These are phyloP conservation scores for Phytophthora vignae DNA, from an alignment of 352 stramenopile species.

Conservation along the genomic window DNA sequence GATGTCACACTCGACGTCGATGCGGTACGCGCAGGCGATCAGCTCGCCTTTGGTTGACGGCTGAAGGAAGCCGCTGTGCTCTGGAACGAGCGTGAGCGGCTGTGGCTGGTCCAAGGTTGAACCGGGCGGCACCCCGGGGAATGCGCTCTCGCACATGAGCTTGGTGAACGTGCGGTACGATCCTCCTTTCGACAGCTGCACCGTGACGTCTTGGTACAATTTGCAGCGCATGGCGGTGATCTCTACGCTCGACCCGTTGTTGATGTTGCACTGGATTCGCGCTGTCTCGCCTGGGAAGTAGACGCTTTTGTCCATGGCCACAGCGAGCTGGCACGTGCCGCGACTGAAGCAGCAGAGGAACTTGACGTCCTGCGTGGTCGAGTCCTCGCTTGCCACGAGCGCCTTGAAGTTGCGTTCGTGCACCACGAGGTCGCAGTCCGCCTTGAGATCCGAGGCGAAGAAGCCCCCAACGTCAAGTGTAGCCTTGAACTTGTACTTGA, in stretches of 20 bases:
- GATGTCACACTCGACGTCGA: constrained; percentile 76
- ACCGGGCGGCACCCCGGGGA: constrained; percentile 54
- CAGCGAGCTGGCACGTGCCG: constrained; percentile 57
- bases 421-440: constrained; percentile 61
- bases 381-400: constrained; percentile 61
- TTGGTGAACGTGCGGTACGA: constrained; percentile 46
- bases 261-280: constrained; percentile 69
- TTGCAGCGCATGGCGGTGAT: constrained; percentile 67
- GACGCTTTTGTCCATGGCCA: constrained; percentile 79
- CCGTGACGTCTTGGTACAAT: constrained; percentile 63
- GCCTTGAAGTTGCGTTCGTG: constrained; percentile 59
- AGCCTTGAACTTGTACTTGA: constrained; percentile 85
- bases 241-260: constrained; percentile 63
- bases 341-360: constrained; percentile 76
- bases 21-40: constrained; percentile 62
- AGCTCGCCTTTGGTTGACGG: constrained; percentile 59
- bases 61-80: constrained; percentile 41
- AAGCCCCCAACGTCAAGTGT: constrained; percentile 70
- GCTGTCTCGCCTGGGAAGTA: constrained; percentile 69
- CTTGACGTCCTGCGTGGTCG: constrained; percentile 58
- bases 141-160: constrained; percentile 49
- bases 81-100: constrained; percentile 48
- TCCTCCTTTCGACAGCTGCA: constrained; percentile 44
- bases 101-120: constrained; percentile 57
- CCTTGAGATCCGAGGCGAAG: constrained; percentile 72